Base-by-base conservation (phyloP, 129 eudicot species). In the Artemisia annua region DNA sequence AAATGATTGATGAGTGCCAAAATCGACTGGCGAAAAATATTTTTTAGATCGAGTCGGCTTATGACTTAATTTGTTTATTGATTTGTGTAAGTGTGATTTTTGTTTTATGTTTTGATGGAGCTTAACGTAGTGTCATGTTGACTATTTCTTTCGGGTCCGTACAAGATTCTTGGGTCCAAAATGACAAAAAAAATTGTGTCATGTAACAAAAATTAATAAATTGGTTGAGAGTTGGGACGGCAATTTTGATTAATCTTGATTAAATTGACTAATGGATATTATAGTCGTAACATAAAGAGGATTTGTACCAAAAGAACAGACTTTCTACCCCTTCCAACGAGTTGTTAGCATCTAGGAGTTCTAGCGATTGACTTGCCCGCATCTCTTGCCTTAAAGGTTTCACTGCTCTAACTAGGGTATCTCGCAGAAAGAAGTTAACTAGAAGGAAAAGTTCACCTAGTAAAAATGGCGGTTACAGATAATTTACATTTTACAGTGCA, bases 91-190 rank as follows among this genome's bases (percentile, higher is more conserved):
- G 59, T 56, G 60, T 75, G 67, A 48, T 20, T 22, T 74, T 56
- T 22, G 72, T 70, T 70, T 78, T 63, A 63, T n/a, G n/a, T n/a
- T n/a, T 74, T 49, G 12, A 63, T 74, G 53, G 76, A 69, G 51
- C 3, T 66, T 78, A 78, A 78, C 58, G 59, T 78, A 70, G 81
- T 39, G 76, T 69, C 58, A 62, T 50, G 63, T 78, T 65, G 70
- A 70, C 57, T 43, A 78, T 24, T 39, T 71, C 55, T 22, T 59
- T 49, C 70, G 72, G 44, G 55, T n/a, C 58, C 72, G 67, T 63
- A 78, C 53, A 70, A 63, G 63, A 70, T 62, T 16, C 49, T 17
- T 8, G 77, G 82, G 61, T 59, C 77, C 70, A n/a, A 70, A 44
- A 39, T 16, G 39, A 44, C 3, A 11, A 17, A 59, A 52, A 70